phyloP scores from a whole-genome alignment of 495 filamentous ascomycete species.

The Pyrenopolyporus hunteri region DNA sequence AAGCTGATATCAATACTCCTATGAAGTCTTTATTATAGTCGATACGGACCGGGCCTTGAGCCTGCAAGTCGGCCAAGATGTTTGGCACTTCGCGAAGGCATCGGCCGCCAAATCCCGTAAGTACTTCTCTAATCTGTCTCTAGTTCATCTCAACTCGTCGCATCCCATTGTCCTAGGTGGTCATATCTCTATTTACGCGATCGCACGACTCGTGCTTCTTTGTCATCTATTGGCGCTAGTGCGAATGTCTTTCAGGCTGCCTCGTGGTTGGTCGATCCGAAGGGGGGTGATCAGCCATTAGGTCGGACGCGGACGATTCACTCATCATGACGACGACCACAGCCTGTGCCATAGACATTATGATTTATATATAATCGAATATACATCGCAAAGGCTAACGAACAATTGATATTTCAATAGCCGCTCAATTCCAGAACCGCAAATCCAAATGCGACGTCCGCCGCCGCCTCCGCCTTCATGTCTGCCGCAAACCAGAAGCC shows the following conservation, averaged over 20 bases:
- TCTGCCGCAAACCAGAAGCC: conserved; percentile 62
- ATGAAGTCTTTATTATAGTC: conserved; percentile 38
- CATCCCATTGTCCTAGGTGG: conserved; percentile 26
- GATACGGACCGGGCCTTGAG: conserved; percentile 30
- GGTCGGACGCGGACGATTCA: conserved; percentile 20
- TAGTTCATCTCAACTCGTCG: conserved; percentile 26
- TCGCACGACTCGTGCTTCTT: conserved; percentile 30
- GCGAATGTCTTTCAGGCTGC: conserved; percentile 26
- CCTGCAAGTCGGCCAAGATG: conserved; percentile 45
- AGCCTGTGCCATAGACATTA: conserved; percentile 10
- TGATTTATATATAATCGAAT: conserved; percentile 15
- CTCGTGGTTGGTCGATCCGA: conserved; percentile 25
- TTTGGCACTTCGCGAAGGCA: conserved; percentile 53
- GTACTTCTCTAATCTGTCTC: conserved; percentile 30
- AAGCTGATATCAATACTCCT: conserved; percentile 23
- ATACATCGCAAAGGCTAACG: conserved; percentile 22
- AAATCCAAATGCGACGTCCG: conserved; percentile 72
- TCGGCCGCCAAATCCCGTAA: conserved; percentile 53
- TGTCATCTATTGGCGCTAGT: conserved; percentile 19
- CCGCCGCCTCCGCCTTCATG: conserved; percentile 81
- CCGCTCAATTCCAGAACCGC: conserved; percentile 65
- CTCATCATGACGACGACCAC: conserved; percentile 32
- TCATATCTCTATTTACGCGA: conserved; percentile 21
- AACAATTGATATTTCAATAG: conserved; percentile 40
- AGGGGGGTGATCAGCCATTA: conserved; percentile 14